A percentile compares a stretch with the other conserved stretches of the same genome.
Evolutionary conservation across 129 eudicot genomes (phyloP).

Genomic region (Apium graveolens): DNA sequence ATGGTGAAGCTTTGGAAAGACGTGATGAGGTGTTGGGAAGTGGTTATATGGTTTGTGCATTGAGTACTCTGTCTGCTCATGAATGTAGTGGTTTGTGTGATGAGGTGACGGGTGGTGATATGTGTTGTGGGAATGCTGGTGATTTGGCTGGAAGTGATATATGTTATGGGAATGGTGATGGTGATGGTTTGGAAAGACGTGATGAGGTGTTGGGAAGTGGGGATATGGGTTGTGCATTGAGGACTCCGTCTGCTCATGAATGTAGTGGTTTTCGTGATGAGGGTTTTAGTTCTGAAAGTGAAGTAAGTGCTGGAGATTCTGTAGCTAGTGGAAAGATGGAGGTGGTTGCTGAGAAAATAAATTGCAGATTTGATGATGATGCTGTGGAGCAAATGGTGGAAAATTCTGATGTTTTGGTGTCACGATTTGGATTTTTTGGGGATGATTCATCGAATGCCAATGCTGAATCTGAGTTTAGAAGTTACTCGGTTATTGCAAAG

Average conservation of each 20-base stretch:
- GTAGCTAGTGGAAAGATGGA: not conserved
- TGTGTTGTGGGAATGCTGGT: not conserved
- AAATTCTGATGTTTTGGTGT: constrained; percentile 8
- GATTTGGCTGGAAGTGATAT: not conserved
- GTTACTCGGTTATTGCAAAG: not conserved
- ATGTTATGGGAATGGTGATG: not conserved
- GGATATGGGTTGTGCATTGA: not conserved
- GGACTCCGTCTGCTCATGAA: not conserved
- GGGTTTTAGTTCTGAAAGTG: constrained; percentile 7
- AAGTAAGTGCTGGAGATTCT: not conserved
- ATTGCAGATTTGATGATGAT: constrained; percentile 12
- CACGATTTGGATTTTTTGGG: not conserved
- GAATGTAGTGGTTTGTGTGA: too few relatives aligned
- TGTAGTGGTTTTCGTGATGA: not conserved
- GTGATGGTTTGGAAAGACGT: too few relatives aligned
- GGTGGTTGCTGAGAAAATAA: constrained; percentile 14
- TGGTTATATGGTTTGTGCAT: not conserved
- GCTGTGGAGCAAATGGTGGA: constrained; percentile 8
- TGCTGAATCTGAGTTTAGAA: constrained; percentile 14
- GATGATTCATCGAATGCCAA: too few relatives aligned
- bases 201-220: constrained; percentile 6
- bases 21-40: constrained; percentile 2
- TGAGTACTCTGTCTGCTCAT: not conserved
- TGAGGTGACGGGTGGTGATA: constrained; percentile 15
- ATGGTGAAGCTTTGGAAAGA: not conserved